A percentile compares a stretch with the other conserved stretches of the same genome.
phyloP scores from a whole-genome alignment of 192 early-diverging fungal genomes.

The Backusella australiensis region DNA sequence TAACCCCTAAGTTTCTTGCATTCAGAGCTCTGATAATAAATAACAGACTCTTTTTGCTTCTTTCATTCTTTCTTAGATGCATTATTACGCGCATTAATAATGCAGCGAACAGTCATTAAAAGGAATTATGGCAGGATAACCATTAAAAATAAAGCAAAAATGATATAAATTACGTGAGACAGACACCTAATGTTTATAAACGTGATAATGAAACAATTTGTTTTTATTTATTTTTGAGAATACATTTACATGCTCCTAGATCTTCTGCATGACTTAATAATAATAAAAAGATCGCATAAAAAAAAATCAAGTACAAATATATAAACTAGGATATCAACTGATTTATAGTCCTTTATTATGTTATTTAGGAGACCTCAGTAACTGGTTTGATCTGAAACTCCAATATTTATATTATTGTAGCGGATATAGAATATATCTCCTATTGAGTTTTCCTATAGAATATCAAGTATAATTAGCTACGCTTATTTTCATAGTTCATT shows the following conservation, averaged over 20 bases:
- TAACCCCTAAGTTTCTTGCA: neutral
- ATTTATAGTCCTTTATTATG: neutral
- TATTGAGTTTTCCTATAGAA: neutral
- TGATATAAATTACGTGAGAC: neutral
- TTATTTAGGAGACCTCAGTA: neutral
- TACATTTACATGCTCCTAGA: neutral
- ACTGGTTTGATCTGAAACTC: neutral
- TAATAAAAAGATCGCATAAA: neutral
- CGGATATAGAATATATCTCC: neutral
- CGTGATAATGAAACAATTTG: neutral
- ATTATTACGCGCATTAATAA: neutral
- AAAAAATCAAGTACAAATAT: neutral
- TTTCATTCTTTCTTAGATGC: neutral
- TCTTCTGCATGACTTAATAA: constrained; percentile 6
- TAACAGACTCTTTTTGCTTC: neutral
- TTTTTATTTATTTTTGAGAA: neutral
- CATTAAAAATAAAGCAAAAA: neutral
- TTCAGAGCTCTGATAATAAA: neutral
- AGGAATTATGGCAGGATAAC: neutral
- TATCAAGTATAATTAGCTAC: neutral
- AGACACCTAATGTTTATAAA: neutral
- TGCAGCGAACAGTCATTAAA: neutral
- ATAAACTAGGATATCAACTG: neutral
- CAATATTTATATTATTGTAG: neutral
- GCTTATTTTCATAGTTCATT: neutral